phyloP scores from a whole-genome alignment of 495 filamentous ascomycete species.

The Hamigera avellanea region DNA sequence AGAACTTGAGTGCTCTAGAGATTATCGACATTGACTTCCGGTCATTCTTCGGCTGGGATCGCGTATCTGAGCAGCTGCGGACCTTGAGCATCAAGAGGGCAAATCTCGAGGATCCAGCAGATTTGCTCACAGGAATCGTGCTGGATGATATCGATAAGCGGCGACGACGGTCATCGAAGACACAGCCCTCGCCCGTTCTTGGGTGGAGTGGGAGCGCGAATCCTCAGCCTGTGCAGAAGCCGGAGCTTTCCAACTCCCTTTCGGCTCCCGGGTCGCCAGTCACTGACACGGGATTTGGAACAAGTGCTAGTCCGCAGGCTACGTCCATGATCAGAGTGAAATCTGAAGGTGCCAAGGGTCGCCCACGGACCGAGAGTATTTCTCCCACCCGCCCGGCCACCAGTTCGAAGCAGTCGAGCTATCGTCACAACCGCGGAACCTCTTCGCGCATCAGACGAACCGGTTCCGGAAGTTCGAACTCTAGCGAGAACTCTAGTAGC shows the following conservation, averaged over 20 bases:
- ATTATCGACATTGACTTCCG: constrained; percentile 92
- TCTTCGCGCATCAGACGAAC: constrained; percentile 66
- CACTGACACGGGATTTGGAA: constrained; percentile 30
- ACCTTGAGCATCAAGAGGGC: constrained; percentile 84
- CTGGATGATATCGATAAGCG: constrained; percentile 92
- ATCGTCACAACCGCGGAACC: constrained; percentile 34
- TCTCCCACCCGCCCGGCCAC: constrained; percentile 69
- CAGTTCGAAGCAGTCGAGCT: constrained; percentile 55
- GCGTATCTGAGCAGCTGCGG: constrained; percentile 78
- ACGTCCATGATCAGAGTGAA: constrained; percentile 37
- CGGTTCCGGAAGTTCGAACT: constrained; percentile 85
- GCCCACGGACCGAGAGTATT: constrained; percentile 53
- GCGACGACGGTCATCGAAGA: constrained; percentile 75
- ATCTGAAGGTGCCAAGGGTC: constrained; percentile 36
- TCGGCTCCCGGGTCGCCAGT: constrained; percentile 58
- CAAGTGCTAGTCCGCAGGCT: constrained; percentile 34
- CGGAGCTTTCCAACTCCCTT: constrained; percentile 36
- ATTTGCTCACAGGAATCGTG: constrained; percentile 84
- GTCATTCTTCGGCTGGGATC: constrained; percentile 95
- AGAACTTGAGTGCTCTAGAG: constrained; percentile 87
- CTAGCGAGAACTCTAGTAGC: constrained; percentile 58
- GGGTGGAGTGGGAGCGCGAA: constrained; percentile 35
- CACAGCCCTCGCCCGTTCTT: constrained; percentile 62
- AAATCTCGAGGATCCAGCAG: constrained; percentile 76
- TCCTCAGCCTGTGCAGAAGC: constrained; percentile 46